Conservation (phyloP, 192 early-diverging fungal genomes). For the Backusella sp. region DNA sequence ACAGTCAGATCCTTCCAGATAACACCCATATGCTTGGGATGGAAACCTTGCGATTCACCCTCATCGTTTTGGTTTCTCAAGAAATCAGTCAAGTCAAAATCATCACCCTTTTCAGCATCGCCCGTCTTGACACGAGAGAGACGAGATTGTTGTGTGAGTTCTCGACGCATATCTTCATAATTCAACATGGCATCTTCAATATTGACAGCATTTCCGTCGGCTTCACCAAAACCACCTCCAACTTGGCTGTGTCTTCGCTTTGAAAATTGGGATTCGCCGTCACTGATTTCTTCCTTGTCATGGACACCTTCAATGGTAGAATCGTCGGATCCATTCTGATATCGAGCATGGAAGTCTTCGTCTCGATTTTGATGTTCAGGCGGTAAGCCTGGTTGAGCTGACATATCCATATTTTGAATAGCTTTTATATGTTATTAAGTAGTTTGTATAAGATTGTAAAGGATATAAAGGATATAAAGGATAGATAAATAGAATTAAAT, state of each 20-base stretch:
- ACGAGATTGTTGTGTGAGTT: conserved; percentile 29
- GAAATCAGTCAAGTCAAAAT: conserved; percentile 44
- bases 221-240: conserved; percentile 32
- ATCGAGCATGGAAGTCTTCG: background rate
- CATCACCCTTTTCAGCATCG: conserved; percentile 24
- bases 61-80: conserved; percentile 28
- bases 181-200: conserved; percentile 22
- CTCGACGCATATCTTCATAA: conserved; percentile 27
- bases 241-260: background rate
- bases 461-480: too few relatives aligned
- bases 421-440: background rate
- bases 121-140: conserved; percentile 18
- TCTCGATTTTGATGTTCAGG: background rate
- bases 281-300: background rate
- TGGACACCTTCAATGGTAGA: background rate
- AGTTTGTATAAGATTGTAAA: background rate
- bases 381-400: background rate
- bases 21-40: conserved; percentile 34
- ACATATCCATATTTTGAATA: conserved; percentile 7
- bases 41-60: conserved; percentile 35
- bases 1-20: conserved; percentile 32
- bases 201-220: conserved; percentile 30
- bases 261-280: background rate
- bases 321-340: background rate
- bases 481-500: background rate